A percentile compares a stretch with the other conserved stretches of the same genome.
phyloP scores from a whole-genome alignment of 2,329 filamentous ascomycete genomes.

The Curvularia verruculosa region DNA sequence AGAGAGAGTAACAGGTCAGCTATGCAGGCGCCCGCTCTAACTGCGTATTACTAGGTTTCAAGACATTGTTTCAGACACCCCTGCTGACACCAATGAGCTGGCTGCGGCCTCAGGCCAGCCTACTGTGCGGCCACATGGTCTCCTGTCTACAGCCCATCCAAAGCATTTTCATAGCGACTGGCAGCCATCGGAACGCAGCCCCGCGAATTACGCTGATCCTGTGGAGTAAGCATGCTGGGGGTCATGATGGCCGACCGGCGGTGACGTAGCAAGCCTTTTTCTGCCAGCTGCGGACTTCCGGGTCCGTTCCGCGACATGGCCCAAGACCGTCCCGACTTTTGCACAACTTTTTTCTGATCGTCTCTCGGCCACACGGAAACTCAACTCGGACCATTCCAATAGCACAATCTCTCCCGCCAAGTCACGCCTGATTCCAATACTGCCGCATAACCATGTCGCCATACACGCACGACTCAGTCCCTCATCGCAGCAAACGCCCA shows the following conservation, averaged over 20 bases:
- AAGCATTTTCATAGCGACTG: neutral
- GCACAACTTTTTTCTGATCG: constrained; percentile 14
- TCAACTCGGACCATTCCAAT: neutral
- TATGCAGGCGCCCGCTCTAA: constrained; percentile 41
- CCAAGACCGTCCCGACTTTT: constrained; percentile 13
- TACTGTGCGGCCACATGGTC: neutral
- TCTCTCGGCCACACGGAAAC: neutral
- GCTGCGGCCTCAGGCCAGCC: constrained; percentile 29
- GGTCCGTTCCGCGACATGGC: constrained; percentile 13
- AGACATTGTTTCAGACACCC: constrained; percentile 44
- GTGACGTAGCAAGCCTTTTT: constrained; percentile 15
- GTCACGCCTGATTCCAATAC: neutral
- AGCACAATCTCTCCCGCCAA: neutral
- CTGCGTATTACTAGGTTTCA: constrained; percentile 40
- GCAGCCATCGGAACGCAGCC: neutral
- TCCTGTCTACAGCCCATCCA: neutral
- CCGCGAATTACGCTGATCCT: neutral
- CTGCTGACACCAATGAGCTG: constrained; percentile 40
- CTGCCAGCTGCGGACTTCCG: constrained; percentile 15
- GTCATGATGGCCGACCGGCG: neutral
- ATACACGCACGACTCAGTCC: constrained; percentile 8
- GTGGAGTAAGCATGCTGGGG: constrained; percentile 1
- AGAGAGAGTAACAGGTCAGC: constrained; percentile 31
- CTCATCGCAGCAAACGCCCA: constrained; percentile 33
- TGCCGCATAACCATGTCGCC: constrained; percentile 21